Evolutionary conservation across 192 early-diverging fungal genomes (phyloP), one percentile per base, ranked within the genome.

Genomic region (Geosiphon pyriformis): DNA sequence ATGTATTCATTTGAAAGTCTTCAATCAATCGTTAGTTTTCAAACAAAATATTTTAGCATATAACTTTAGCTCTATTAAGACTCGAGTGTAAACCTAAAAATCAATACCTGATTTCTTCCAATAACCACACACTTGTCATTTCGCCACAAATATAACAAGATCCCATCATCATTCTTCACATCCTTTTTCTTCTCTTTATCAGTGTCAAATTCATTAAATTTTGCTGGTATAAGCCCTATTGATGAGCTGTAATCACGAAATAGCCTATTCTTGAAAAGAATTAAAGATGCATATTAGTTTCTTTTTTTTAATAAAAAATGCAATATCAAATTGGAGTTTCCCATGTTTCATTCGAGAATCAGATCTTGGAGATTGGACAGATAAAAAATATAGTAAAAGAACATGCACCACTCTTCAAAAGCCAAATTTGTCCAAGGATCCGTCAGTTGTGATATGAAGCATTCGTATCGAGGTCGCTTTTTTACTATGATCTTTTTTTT

Each of bases 71-170:
- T n/a, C n/a, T n/a, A n/a, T n/a, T n/a, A n/a, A n/a, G n/a, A n/a
- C n/a, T n/a, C n/a, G n/a, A n/a, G n/a, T n/a, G 26, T 50, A 32
- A 29, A 1, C 22, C 17, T 55, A 54, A 42, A 31, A 48, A 8
- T 17, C n/a, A 17, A 1, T 76, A 83, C 82, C 80, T 98, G 96
- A 73, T 99, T 99, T 54, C 94, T 82, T 3, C 97, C 97, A 72
- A 99, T 85, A 33, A 99, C 90, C 1, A 98, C 90, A 59, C 91
- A 91, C 46, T 83, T 79, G 15, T 72, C 74, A 77, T 98, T 99
- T 52, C 94, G 87, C 83, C 90, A 99, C 30, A 99, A 84, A 59
- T 88, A 92, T 7, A 98, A 77, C 33, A 93, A 79, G 50, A 89
- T 77, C 32, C 69, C 37, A 42, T 42, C 37, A 10, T 42, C 37